Evolutionary conservation across 345 rosid species (phyloP).

Genomic region (Camelina laxa): DNA sequence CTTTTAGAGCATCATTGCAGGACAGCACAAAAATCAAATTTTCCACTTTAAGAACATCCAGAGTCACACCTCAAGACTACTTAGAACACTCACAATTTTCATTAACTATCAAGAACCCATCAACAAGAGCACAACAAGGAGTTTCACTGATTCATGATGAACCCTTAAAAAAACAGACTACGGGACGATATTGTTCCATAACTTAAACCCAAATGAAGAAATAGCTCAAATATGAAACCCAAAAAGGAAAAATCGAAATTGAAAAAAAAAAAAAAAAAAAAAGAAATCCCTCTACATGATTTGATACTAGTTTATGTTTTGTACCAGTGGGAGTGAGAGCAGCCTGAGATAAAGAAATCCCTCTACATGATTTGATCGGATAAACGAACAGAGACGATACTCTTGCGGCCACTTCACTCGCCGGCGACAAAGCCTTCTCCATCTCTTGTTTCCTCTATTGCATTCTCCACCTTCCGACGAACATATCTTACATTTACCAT

Average conservation of each 20-base stretch:
- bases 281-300: too few relatives aligned
- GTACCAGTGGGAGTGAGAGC: conserved; percentile 82
- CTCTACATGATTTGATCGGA: conserved; percentile 86
- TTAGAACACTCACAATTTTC: background rate
- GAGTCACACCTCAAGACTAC: background rate
- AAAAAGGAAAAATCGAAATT: background rate
- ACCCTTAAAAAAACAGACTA: background rate
- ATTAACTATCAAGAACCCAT: too few relatives aligned
- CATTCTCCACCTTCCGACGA: background rate
- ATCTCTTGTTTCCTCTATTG: conserved; percentile 8
- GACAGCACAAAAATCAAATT: background rate
- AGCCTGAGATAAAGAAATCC: conserved; percentile 69
- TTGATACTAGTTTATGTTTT: background rate
- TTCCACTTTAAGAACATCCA: background rate
- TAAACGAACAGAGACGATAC: conserved; percentile 71
- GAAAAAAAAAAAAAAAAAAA: background rate
- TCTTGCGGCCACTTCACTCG: conserved; percentile 30
- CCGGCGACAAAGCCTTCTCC: conserved; percentile 37
- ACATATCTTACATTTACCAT: background rate
- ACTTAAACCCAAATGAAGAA: conserved; percentile 5
- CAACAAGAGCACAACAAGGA: background rate
- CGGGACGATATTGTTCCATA: background rate
- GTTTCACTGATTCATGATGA: conserved; percentile 5
- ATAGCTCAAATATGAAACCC: background rate
- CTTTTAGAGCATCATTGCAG: background rate